phyloP scores from a whole-genome alignment of 192 early-diverging fungal species.

The Coemansia sp. region DNA sequence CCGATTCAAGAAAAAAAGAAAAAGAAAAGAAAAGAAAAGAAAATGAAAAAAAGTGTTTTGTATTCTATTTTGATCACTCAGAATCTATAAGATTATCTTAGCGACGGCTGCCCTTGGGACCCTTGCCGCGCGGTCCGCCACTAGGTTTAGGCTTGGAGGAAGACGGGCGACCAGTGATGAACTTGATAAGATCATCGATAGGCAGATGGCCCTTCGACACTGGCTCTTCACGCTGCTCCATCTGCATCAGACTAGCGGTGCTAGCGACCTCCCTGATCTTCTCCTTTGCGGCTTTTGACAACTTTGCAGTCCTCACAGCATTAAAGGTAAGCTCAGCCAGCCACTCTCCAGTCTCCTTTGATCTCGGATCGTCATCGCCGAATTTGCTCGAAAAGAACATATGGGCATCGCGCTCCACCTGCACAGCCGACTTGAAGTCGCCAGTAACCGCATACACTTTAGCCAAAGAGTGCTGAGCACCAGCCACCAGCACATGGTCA shows the following conservation, averaged over 20 bases:
- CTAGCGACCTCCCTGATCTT: conserved; percentile 34
- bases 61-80: background rate
- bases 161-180: conserved; percentile 54
- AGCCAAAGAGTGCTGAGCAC: conserved; percentile 73
- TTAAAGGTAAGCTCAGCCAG: conserved; percentile 69
- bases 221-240: conserved; percentile 39
- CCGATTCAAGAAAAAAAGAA: background rate
- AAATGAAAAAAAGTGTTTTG: background rate
- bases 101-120: conserved; percentile 42
- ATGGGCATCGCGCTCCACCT: conserved; percentile 70
- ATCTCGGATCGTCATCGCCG: conserved; percentile 73
- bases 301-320: conserved; percentile 58
- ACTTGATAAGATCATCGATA: conserved; percentile 79
- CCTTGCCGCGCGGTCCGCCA: conserved; percentile 34
- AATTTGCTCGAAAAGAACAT: conserved; percentile 61
- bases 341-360: conserved; percentile 70
- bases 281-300: conserved; percentile 37
- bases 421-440: conserved; percentile 78
- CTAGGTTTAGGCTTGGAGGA: conserved; percentile 37
- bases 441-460: conserved; percentile 73
- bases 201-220: conserved; percentile 69
- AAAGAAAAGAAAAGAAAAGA: conserved; percentile 1
- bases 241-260: conserved; percentile 37
- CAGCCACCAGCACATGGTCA: conserved; percentile 70
- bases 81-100: background rate